Evolutionary conservation across 768 basidiomycete species (phyloP), one percentile per base, ranked within the genome.

Genomic region (Hygrocybe coccinea): DNA sequence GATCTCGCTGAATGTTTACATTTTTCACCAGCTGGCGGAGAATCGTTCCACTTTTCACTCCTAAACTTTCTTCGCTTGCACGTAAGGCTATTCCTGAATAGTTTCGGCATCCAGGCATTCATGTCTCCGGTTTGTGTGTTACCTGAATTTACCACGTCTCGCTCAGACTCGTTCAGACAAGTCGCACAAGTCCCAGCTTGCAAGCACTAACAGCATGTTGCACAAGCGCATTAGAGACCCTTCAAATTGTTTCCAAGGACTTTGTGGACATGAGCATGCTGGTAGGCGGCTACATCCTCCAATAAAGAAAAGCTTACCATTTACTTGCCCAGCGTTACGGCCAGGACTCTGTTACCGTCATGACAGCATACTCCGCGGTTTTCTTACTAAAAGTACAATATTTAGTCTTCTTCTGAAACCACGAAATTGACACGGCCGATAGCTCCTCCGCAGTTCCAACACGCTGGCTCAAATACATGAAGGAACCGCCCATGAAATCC

Each of bases 301-400:
- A 38, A 37, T 41, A 52, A 11, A 46, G 53, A 49, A 38, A n/a
- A n/a, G n/a, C n/a, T n/a, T 48, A 37, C 7, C 38, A 19, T 47
- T 59, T 62, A 14, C 57, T 56, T 43, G 48, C 54, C 14, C 66
- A 91, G 89, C 85, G 86, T 44, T 93, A 92, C 62, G 81, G 86
- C 7, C 91, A 92, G 73, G 90, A 92, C 66, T 86, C 87, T 4
- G 82, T 90, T 57, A 85, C 86, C 7, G 81, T 87, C 45, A 92
- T 92, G 90, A 87, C 87, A 17, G 91, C 89, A 22, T 92, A 92
- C 63, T 83, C 87, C 46, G 89, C 90, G 17, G 83, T 92, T 36
- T 86, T 90, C 65, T 71, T 93, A 59, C 73, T 92, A 60, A 85
- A 79, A 77, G 91, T 87, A 65, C 51, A 69, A 61, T n/a, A 34